These are phyloP conservation scores for Ogataea paradorogensis DNA, from an alignment of 805 yeast genomes.

Conservation along the genomic window DNA sequence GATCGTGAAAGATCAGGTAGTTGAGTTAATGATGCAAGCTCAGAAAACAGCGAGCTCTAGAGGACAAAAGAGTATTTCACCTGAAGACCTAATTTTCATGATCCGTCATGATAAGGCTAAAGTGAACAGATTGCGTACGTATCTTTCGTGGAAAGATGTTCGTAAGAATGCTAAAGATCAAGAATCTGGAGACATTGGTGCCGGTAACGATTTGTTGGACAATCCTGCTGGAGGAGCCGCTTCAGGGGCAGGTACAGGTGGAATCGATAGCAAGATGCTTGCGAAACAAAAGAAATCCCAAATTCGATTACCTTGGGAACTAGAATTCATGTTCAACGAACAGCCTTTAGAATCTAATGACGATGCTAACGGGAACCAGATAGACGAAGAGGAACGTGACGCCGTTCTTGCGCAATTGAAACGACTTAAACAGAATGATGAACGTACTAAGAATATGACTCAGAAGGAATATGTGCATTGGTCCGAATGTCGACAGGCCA, in stretches of 20 bases:
- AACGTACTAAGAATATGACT: slow-evolving; percentile 90
- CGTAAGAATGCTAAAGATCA: slow-evolving; percentile 72
- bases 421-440: slow-evolving; percentile 88
- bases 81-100: slow-evolving; percentile 90
- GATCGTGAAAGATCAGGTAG: slow-evolving; percentile 91
- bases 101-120: slow-evolving; percentile 93
- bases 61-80: slow-evolving; percentile 79
- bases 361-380: slow-evolving; percentile 52
- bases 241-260: slow-evolving; percentile 31
- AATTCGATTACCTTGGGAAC: slow-evolving; percentile 90
- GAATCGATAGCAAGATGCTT: slow-evolving; percentile 43
- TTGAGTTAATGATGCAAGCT: slow-evolving; percentile 74
- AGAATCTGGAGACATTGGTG: slow-evolving; percentile 47
- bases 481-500: slow-evolving; percentile 98
- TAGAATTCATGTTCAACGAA: slow-evolving; percentile 89
- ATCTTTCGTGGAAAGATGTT: slow-evolving; percentile 94
- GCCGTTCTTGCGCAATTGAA: slow-evolving; percentile 87
- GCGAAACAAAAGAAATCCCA: slow-evolving; percentile 70
- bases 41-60: slow-evolving; percentile 73
- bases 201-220: slow-evolving; percentile 34
- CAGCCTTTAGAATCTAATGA: slow-evolving; percentile 60
- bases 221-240: slow-evolving; percentile 33
- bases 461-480: slow-evolving; percentile 97
- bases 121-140: slow-evolving; percentile 86
- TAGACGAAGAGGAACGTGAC: slow-evolving; percentile 85